Percentiles rank a stretch among this genome's conserved stretches.
Conservation (phyloP, 2,329 filamentous ascomycete genomes). For the Aspergillus clavatus region DNA sequence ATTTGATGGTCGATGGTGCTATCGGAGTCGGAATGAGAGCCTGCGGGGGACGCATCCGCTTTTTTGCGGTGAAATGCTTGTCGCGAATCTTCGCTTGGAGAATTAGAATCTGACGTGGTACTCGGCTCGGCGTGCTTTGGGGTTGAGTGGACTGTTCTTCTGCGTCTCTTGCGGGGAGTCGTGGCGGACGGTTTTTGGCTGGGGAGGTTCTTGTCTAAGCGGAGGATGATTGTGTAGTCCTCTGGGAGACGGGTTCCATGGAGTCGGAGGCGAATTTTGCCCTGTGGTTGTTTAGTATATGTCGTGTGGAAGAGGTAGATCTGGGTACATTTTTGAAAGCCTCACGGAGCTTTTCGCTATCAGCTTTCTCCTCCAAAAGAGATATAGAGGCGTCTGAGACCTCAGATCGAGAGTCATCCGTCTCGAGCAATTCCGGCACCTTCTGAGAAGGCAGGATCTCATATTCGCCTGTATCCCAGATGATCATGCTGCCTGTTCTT, state of each 20-base stretch:
- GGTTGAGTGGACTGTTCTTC: conserved; percentile 4
- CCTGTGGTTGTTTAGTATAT: conserved; percentile 19
- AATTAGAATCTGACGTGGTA: conserved; percentile 13
- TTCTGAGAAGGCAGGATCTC: conserved; percentile 46
- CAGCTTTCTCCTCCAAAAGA: conserved; percentile 16
- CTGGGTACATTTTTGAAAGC: conserved; percentile 46
- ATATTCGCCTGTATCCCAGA: conserved; percentile 61
- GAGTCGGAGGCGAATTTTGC: conserved; percentile 55
- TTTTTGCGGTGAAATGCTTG: too few relatives aligned
- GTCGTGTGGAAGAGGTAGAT: not conserved
- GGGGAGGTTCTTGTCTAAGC: conserved; percentile 39
- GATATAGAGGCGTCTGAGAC: conserved; percentile 9
- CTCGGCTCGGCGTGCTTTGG: conserved; percentile 4
- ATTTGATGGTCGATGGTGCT: conserved; percentile 49
- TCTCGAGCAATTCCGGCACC: conserved; percentile 31
- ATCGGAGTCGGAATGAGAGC: conserved; percentile 9
- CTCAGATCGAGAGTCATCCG: conserved; percentile 29
- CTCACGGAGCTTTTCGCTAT: conserved; percentile 45
- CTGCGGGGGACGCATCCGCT: not conserved
- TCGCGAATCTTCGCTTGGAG: too few relatives aligned
- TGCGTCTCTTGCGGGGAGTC: conserved; percentile 21
- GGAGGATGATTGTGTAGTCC: conserved; percentile 51
- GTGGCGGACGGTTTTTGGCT: conserved; percentile 14
- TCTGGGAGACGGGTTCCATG: conserved; percentile 52
- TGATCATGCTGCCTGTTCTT: conserved; percentile 54